Evolutionary conservation across 768 basidiomycete genomes (phyloP).

Genomic region (Tricholoma sp.): DNA sequence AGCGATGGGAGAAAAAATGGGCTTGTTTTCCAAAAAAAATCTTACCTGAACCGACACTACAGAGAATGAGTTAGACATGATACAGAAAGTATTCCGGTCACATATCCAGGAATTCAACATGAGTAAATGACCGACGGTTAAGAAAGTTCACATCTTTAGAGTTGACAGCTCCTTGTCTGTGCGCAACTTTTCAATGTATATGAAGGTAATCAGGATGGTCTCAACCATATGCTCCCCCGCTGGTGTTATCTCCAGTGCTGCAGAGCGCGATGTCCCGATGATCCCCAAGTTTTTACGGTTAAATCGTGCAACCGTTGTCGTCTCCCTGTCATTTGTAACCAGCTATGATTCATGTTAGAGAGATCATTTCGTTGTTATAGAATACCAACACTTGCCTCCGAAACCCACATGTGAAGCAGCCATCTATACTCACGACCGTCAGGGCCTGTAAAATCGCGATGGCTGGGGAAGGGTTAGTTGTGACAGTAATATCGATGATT

Average conservation of each 20-base stretch:
- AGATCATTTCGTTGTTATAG: too few relatives aligned
- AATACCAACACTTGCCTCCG: conserved; percentile 3
- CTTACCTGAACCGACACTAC: too few relatives aligned
- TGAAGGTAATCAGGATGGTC: conserved; percentile 19
- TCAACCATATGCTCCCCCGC: too few relatives aligned
- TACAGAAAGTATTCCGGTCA: too few relatives aligned
- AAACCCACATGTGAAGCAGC: conserved; percentile 3
- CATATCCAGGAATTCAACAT: too few relatives aligned
- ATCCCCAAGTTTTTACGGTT: conserved; percentile 3
- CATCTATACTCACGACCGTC: conserved; percentile 21
- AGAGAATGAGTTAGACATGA: too few relatives aligned
- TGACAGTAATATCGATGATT: neutral
- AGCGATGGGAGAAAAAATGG: too few relatives aligned
- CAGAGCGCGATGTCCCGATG: neutral
- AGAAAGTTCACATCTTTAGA: too few relatives aligned
- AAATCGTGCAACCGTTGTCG: conserved; percentile 12
- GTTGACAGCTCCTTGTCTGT: neutral
- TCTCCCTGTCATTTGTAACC: neutral
- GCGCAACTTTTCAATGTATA: neutral
- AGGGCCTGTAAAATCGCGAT: conserved; percentile 18
- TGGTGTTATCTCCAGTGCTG: conserved; percentile 14
- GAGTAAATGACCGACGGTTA: too few relatives aligned
- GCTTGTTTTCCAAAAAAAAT: too few relatives aligned
- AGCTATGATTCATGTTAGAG: neutral
- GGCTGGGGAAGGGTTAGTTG: conserved; percentile 1